Evolutionary conservation across 805 yeast species (phyloP).

Genomic region (Myxozyma geophila): DNA sequence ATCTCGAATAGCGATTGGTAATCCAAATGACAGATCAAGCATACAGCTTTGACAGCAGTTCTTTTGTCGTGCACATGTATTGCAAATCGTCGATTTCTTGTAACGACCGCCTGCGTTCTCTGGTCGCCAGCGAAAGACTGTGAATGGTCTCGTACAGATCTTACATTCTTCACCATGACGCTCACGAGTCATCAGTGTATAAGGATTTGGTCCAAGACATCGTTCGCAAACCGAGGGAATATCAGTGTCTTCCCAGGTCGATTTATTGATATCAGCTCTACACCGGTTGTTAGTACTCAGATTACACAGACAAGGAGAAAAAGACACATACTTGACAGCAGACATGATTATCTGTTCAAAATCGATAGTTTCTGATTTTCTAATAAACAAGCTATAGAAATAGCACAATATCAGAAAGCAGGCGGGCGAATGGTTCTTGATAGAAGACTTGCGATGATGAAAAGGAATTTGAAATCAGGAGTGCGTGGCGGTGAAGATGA

Average conservation of each 20-base stretch:
- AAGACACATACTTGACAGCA: constrained; percentile 16
- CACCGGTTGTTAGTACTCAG: constrained; percentile 9
- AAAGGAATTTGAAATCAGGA: neutral
- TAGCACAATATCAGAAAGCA: neutral
- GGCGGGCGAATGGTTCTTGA: neutral
- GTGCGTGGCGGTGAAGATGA: neutral
- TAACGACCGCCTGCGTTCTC: constrained; percentile 44
- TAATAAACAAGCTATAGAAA: neutral
- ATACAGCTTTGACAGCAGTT: constrained; percentile 90
- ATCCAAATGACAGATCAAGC: constrained; percentile 77
- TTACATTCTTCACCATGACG: constrained; percentile 79
- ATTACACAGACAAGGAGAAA: neutral
- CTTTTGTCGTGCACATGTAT: constrained; percentile 74
- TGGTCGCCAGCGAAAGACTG: constrained; percentile 75
- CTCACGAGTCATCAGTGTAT: constrained; percentile 73
- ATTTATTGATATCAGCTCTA: constrained; percentile 45
- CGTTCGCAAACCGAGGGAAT: constrained; percentile 58
- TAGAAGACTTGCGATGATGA: neutral
- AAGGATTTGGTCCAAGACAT: constrained; percentile 60
- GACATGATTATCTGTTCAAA: neutral
- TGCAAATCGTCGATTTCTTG: constrained; percentile 72
- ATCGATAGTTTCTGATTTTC: no score
- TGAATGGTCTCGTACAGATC: constrained; percentile 82
- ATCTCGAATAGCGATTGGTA: constrained; percentile 80
- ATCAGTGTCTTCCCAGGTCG: constrained; percentile 46